Evolutionary conservation across 371 early-diverging fungal genomes (phyloP), one percentile per base, ranked within the genome.

Genomic region (Mucor racemosus): DNA sequence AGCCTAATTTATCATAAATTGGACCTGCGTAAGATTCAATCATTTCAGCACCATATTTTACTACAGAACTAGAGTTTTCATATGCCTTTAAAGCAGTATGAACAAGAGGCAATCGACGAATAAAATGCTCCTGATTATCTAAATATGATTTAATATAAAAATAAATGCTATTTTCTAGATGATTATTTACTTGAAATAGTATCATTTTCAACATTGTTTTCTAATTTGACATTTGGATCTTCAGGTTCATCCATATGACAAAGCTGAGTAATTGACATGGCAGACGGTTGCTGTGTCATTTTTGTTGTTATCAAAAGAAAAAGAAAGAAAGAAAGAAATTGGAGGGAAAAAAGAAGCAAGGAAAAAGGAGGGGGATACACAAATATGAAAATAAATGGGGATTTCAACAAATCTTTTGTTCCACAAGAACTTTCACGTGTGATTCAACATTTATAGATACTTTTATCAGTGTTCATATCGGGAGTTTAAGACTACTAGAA

Each of bases 21-120:
- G 50, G 50, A 19, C 21, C 50, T 9, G 50, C 26, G 21, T 21
- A 50, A 10, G 50, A 50, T 68, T 94, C 97, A 4, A 95, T 89
- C 71, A 60, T 66, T 71, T 91, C 88, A 7, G 90, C 90, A 31
- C 85, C 84, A 73, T 86, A 88, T 73, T 81, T 75, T 13, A 77
- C 69, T 34, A 94, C 81, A 46, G 80, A 75, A 67, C 88, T 91
- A 31, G 86, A 87, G 38, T 81, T 86, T 61, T 91, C 92, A 68
- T 95, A 95, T 1, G 89, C 91, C 35, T 83, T 85, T 34, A 95
- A 62, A 4, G 93, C 89, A 7, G 88, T 85, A 67, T 89, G 88
- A 53, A 97, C 91, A n/a, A 95, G 60, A 7, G 95, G 94, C 4
- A 93, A 77, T 62, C 94, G 87, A 56, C 80, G 76, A 61, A 94